A percentile compares a stretch with the other conserved stretches of the same genome.
Evolutionary conservation across 179 eudicot species (phyloP).

Genomic region (Heliamphora pulchella): DNA sequence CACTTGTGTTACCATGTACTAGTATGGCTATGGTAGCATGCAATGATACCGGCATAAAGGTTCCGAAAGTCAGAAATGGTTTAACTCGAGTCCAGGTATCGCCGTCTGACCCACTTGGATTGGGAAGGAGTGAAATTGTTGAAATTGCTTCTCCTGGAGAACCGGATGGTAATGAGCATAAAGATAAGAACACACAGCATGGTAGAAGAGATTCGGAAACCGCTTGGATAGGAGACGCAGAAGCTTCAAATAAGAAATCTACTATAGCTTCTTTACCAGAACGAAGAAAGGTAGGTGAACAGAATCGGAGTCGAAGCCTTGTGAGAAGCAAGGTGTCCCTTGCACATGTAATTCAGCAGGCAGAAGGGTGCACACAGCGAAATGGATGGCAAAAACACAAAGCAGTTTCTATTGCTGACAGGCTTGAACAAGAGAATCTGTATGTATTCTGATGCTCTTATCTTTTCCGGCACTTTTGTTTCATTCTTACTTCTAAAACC

Average conservation of each 20-base stretch:
- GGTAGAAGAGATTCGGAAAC: constrained; percentile 20
- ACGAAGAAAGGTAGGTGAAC: constrained; percentile 35
- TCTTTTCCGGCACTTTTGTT: constrained; percentile 12
- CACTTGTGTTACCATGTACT: constrained; percentile 32
- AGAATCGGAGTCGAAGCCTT: constrained; percentile 45
- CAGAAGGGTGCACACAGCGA: constrained; percentile 59
- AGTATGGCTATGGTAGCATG: constrained; percentile 16
- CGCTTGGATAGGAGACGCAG: constrained; percentile 20
- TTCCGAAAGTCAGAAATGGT: constrained; percentile 24
- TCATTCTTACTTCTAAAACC: neutral
- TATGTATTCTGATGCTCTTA: constrained; percentile 32
- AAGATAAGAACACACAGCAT: constrained; percentile 21
- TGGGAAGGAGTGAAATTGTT: constrained; percentile 61
- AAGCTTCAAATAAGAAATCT: constrained; percentile 26
- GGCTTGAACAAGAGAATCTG: constrained; percentile 95
- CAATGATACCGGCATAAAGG: constrained; percentile 22
- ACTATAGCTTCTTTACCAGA: constrained; percentile 27
- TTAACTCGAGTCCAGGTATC: constrained; percentile 5
- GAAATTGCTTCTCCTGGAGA: constrained; percentile 55
- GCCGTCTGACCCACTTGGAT: constrained; percentile 16
- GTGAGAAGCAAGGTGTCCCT: constrained; percentile 81
- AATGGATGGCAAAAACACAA: constrained; percentile 81
- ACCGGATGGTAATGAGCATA: constrained; percentile 28
- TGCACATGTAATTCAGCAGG: constrained; percentile 86
- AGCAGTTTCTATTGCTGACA: constrained; percentile 91